A percentile compares a stretch with the other conserved stretches of the same genome.
These are phyloP conservation scores for Ruellia speciosa DNA, from an alignment of 305 asterid species.

Conservation along the genomic window DNA sequence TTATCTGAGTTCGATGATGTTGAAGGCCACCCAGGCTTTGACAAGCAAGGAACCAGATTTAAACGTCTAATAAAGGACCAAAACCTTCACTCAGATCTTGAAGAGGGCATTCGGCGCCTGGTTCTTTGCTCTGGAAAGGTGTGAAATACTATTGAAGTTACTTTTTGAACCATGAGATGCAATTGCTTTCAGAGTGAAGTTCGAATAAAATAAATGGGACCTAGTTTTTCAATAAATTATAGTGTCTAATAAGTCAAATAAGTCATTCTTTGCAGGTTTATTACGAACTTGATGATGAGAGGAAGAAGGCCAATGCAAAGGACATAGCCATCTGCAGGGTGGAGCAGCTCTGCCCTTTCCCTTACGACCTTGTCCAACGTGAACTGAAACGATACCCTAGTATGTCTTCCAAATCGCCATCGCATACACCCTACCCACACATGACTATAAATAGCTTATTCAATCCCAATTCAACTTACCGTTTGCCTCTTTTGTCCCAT, in stretches of 20 bases:
- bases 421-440: neutral
- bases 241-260: too few relatives aligned
- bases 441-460: neutral
- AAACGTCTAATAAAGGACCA: constrained; percentile 92
- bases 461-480: neutral
- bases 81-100: constrained; percentile 64
- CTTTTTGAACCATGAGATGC: too few relatives aligned
- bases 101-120: constrained; percentile 78
- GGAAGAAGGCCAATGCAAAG: constrained; percentile 51
- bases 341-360: constrained; percentile 96
- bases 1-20: constrained; percentile 86
- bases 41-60: constrained; percentile 96
- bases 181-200: neutral
- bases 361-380: constrained; percentile 82
- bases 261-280: constrained; percentile 47
- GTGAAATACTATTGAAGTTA: constrained; percentile 14
- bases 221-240: too few relatives aligned
- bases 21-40: constrained; percentile 90
- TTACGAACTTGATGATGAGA: constrained; percentile 80
- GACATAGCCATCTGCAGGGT: constrained; percentile 88
- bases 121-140: constrained; percentile 97
- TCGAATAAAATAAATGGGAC: constrained; percentile 1
- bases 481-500: neutral
- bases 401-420: constrained; percentile 25
- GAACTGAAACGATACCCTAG: constrained; percentile 92